A percentile compares a stretch with the other conserved stretches of the same genome.
Conservation (phyloP, 2,329 filamentous ascomycete species). For the Ophiosphaerella herpotricha region DNA sequence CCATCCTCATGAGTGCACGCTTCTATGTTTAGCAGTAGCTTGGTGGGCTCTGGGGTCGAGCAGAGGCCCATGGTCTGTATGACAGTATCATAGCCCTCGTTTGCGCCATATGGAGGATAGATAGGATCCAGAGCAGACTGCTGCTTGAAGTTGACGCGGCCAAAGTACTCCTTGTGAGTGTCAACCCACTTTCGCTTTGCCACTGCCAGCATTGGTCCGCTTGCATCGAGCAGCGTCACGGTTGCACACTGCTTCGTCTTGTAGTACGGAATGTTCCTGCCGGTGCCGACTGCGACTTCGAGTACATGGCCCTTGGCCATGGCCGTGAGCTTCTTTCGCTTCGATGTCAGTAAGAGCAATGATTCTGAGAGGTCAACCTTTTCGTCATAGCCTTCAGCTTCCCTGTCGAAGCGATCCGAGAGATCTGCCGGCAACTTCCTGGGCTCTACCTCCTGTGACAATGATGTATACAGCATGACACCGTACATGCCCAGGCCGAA, state of each 20-base stretch:
- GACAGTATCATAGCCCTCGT: conserved; percentile 54
- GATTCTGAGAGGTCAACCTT: conserved; percentile 52
- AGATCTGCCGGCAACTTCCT: conserved; percentile 47
- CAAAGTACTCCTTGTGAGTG: conserved; percentile 45
- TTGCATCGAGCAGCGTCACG: conserved; percentile 54
- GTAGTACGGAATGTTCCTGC: conserved; percentile 55
- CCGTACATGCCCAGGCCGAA: conserved; percentile 50
- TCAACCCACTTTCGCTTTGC: conserved; percentile 56
- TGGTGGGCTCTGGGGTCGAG: conserved; percentile 52
- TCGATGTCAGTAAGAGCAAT: conserved; percentile 47
- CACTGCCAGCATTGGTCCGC: conserved; percentile 54
- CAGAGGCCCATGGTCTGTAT: conserved; percentile 59
- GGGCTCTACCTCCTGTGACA: conserved; percentile 27
- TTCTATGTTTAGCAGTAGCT: conserved; percentile 52
- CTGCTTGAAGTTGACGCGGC: conserved; percentile 48
- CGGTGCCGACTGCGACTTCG: conserved; percentile 56
- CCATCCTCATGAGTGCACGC: conserved; percentile 50
- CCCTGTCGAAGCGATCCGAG: conserved; percentile 52
- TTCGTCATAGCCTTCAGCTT: conserved; percentile 53
- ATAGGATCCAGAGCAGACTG: conserved; percentile 52
- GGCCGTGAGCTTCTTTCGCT: conserved; percentile 47
- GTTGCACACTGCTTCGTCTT: conserved; percentile 47
- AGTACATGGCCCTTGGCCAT: conserved; percentile 53
- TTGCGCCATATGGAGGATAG: conserved; percentile 47
- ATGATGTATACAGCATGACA: conserved; percentile 42